Base-by-base conservation (phyloP, 2,329 filamentous ascomycete species). In the Pezicula rhizophila region DNA sequence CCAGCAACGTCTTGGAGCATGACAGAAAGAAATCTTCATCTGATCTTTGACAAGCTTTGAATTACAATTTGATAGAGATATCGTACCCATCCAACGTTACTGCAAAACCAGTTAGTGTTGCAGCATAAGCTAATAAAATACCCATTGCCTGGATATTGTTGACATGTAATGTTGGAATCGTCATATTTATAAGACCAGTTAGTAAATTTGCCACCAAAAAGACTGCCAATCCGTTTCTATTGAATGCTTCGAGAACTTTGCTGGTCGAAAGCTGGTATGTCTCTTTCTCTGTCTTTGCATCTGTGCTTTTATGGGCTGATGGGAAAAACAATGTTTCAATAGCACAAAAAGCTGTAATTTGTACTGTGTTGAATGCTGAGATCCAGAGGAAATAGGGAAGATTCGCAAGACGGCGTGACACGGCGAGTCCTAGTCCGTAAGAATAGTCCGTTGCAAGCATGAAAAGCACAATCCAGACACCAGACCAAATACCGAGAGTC, bases 371-470 rank as follows among this genome's bases (percentile, higher is more conserved):
- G 74, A 93, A 96, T 2, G 89, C 85, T n/a, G 84, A 78, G 7
- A 95, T 85, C 90, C 92, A 97, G 40, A 96, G 74, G 39, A 97
- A 79, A 65, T 99, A 99, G 0, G 93, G 90, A 53, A 96, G 76
- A 61, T 99, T 99, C 8, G 92, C 93, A 49, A 97, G 73, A 1
- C 93, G 84, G 17, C 93, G 85, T 5, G 93, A 97, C 7, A 96
- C 89, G 12, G 76, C 76, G 25, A 95, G 74, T 6, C 82, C 82
- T 31, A 89, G 75, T 5, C 89, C 90, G 55, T 85, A 85, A 10
- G 68, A 70, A 61, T 84, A 85, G 58, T 77, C 79, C 1, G 86
- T 89, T 31, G 80, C 77, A 23, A 89, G 59, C 45, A 79, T 72
- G 68, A 90, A 96, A 11, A 95, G 71, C 0, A 71, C 68, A 2